phyloP scores from a whole-genome alignment of 2,329 filamentous ascomycete species.

The Fusarium mangiferae region DNA sequence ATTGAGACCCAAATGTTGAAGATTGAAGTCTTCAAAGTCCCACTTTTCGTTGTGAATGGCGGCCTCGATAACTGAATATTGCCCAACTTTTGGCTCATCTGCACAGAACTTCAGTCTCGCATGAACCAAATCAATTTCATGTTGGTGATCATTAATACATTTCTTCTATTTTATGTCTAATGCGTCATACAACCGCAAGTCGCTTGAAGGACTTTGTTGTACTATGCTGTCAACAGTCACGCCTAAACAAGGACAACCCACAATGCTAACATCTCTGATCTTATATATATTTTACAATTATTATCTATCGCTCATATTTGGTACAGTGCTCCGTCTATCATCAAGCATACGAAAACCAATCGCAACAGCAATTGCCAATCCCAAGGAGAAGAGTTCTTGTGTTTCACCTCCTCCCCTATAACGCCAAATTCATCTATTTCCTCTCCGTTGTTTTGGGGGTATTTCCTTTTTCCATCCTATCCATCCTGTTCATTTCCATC shows the following conservation, averaged over 20 bases:
- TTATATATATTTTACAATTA: slow-evolving; percentile 39
- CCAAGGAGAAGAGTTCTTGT: slow-evolving; percentile 30
- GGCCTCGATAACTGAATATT: slow-evolving; percentile 48
- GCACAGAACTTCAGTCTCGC: not conserved
- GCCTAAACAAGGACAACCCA: not conserved
- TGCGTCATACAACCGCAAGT: fast-evolving
- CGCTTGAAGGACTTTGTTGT: fast-evolving
- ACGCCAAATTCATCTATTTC: slow-evolving; percentile 35
- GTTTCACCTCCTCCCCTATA: slow-evolving; percentile 16
- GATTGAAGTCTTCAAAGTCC: slow-evolving; percentile 39
- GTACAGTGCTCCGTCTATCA: slow-evolving; percentile 31
- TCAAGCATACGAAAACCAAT: slow-evolving; percentile 8
- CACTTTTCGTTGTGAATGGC: slow-evolving; percentile 28
- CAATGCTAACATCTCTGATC: not conserved
- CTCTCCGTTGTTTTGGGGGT: slow-evolving; percentile 7
- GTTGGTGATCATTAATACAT: fast-evolving
- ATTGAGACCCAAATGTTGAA: not conserved
- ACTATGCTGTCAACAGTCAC: not conserved
- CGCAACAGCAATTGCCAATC: not conserved
- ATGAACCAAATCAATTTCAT: not conserved
- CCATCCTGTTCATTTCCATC: slow-evolving; percentile 1
- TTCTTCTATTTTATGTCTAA: not conserved
- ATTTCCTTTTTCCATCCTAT: slow-evolving; percentile 14
- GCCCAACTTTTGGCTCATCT: not conserved
- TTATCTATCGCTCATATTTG: slow-evolving; percentile 38